Evolutionary conservation across 768 basidiomycete genomes (phyloP).

Genomic region (Agaricus bisporus): DNA sequence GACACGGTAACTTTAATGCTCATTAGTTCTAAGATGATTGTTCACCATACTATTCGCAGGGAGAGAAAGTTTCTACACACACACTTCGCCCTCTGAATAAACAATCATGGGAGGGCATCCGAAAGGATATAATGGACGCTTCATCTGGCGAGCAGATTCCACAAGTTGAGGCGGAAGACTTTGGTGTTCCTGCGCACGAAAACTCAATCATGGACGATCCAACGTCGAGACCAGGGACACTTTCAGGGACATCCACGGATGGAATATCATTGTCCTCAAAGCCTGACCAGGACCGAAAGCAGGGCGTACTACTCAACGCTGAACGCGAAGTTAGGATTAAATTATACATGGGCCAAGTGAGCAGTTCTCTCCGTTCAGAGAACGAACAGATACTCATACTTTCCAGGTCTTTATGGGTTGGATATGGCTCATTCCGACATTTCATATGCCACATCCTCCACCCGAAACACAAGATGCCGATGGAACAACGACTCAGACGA

Average conservation of each 20-base stretch:
- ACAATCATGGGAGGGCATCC: conserved; percentile 35
- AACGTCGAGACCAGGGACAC: not conserved
- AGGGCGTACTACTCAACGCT: conserved; percentile 59
- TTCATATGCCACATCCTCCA: conserved; percentile 62
- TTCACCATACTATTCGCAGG: conserved; percentile 19
- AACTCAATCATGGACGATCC: not conserved
- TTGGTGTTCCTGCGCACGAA: not conserved
- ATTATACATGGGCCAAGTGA: conserved; percentile 66
- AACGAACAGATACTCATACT: conserved; percentile 7
- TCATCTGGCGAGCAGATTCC: not conserved
- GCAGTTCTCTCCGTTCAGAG: conserved; percentile 5
- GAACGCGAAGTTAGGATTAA: conserved; percentile 65
- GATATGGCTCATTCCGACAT: conserved; percentile 82
- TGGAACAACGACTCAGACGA: conserved; percentile 18
- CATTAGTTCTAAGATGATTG: not conserved
- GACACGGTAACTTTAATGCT: conserved; percentile 25
- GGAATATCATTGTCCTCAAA: not conserved
- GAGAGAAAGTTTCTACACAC: conserved; percentile 36
- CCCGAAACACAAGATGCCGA: conserved; percentile 11
- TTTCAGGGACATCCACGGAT: not conserved
- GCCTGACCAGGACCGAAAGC: not conserved
- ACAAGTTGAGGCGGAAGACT: not conserved
- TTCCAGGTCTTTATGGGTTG: conserved; percentile 70
- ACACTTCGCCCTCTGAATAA: conserved; percentile 40
- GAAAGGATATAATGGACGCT: conserved; percentile 22